Evolutionary conservation across 73 alveolate species (phyloP).

Genomic region (Diophrys sp.): DNA sequence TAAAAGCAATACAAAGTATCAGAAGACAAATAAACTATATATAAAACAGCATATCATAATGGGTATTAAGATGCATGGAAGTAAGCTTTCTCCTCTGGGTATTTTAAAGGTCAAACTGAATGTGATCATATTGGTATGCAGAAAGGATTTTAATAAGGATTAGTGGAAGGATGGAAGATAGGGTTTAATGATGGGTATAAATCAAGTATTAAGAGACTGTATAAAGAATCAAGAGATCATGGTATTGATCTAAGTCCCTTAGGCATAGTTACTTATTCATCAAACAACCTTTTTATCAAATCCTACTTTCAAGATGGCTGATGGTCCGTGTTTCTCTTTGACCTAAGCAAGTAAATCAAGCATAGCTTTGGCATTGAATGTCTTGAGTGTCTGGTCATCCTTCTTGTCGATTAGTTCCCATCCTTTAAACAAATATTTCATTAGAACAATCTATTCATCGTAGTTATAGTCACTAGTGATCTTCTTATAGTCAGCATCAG

Average conservation of each 20-base stretch:
- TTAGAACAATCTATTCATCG: background rate
- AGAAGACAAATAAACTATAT: background rate
- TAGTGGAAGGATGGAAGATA: slow-evolving; percentile 51
- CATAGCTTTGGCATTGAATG: background rate
- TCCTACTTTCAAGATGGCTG: background rate
- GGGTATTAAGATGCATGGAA: slow-evolving; percentile 12
- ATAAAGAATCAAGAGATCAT: slow-evolving; percentile 46
- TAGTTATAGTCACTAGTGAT: background rate
- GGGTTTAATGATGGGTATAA: slow-evolving; percentile 65
- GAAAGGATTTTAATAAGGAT: slow-evolving; percentile 42
- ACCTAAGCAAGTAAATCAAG: background rate
- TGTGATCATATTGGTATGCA: slow-evolving; percentile 29
- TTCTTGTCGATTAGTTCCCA: background rate
- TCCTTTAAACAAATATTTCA: background rate
- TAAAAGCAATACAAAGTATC: background rate
- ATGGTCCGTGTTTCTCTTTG: background rate
- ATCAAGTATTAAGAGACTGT: slow-evolving; percentile 38
- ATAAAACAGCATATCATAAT: slow-evolving; percentile 10
- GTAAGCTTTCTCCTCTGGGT: slow-evolving; percentile 6
- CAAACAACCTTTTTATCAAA: slow-evolving; percentile 1
- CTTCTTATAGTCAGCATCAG: background rate
- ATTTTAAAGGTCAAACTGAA: slow-evolving; percentile 19
- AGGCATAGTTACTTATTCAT: slow-evolving; percentile 7
- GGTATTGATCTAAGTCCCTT: slow-evolving; percentile 31
- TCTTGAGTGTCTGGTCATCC: background rate